Evolutionary conservation across 345 rosid genomes (phyloP).

Genomic region (Diplotaxis tenuifolia): DNA sequence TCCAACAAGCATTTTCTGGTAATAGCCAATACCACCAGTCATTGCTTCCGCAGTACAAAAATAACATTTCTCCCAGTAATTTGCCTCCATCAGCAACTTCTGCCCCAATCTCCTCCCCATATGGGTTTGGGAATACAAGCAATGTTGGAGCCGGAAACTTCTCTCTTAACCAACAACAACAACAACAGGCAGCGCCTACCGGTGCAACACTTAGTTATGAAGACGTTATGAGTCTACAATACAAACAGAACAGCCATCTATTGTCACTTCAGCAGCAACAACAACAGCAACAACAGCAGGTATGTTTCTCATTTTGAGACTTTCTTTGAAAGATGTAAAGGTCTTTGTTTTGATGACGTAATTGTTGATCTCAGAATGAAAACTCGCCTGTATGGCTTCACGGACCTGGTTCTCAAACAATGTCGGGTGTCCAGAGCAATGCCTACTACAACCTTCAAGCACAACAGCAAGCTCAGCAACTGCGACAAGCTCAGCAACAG

Average conservation of each 20-base stretch:
- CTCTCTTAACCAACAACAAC: constrained; percentile 52
- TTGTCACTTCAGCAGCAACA: constrained; percentile 73
- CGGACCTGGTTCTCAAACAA: constrained; percentile 70
- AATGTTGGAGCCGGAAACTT: constrained; percentile 70
- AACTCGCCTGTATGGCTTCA: constrained; percentile 79
- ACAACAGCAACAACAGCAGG: constrained; percentile 26
- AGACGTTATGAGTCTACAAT: constrained; percentile 71
- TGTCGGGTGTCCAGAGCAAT: constrained; percentile 61
- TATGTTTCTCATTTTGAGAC: not conserved
- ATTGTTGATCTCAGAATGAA: constrained; percentile 56
- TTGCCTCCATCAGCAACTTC: constrained; percentile 74
- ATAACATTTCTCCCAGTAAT: constrained; percentile 67
- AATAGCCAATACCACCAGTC: constrained; percentile 76
- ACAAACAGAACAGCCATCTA: constrained; percentile 68
- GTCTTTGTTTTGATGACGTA: not conserved
- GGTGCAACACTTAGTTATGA: constrained; percentile 68
- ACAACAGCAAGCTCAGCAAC: constrained; percentile 59
- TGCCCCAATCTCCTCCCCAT: constrained; percentile 57
- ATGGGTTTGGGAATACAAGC: constrained; percentile 72
- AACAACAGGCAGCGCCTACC: constrained; percentile 49
- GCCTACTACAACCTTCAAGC: constrained; percentile 86
- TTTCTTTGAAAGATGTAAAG: not conserved
- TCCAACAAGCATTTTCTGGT: constrained; percentile 79
- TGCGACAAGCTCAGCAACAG: constrained; percentile 75
- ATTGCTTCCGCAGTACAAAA: constrained; percentile 81